These are phyloP conservation scores for Colletotrichum sp. DNA, from an alignment of 2,329 filamentous ascomycete genomes.

Conservation along the genomic window DNA sequence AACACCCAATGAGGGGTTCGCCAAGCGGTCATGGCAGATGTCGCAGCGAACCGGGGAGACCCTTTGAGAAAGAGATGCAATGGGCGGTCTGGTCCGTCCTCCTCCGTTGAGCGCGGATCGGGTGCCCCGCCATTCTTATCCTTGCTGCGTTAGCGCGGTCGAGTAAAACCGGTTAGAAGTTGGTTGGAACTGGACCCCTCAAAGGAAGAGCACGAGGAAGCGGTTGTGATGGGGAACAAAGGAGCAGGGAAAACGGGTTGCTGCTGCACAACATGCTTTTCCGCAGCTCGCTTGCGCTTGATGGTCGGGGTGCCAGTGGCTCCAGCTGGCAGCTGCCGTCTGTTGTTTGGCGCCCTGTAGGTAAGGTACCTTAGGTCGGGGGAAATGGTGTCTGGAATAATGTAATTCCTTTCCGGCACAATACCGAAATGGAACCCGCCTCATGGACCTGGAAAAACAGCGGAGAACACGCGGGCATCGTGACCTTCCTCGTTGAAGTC, in stretches of 20 bases:
- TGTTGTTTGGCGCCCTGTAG: background rate
- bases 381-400: no score
- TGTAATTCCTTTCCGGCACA: no score
- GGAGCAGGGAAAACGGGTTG: background rate
- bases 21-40: background rate
- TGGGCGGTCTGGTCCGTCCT: conserved; percentile 1
- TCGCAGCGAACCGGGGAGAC: background rate
- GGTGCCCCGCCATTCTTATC: background rate
- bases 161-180: background rate
- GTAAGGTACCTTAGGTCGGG: no score
- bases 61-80: background rate
- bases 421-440: no score
- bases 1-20: background rate
- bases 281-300: background rate
- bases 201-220: background rate
- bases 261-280: background rate
- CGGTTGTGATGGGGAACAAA: background rate
- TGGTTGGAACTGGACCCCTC: background rate
- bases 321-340: background rate
- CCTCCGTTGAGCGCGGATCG: conserved; percentile 5
- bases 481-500: background rate
- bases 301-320: background rate
- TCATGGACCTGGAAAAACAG: no score
- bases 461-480: no score
- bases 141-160: background rate